phyloP scores from a whole-genome alignment of 805 yeast genomes.

The Tetrapisispora pingtungensis region DNA sequence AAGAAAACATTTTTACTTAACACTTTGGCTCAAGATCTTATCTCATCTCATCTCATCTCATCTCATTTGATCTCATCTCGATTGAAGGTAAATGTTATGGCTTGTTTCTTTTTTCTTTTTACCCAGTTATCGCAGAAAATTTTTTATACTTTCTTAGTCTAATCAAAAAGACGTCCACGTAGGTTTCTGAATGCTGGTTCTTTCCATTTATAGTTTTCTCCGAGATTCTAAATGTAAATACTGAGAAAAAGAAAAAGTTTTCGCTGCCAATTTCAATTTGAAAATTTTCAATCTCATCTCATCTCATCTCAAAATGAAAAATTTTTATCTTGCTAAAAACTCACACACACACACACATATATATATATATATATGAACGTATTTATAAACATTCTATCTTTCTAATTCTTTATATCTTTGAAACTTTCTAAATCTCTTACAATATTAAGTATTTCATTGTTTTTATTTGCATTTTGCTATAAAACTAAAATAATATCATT shows the following conservation, averaged over 20 bases:
- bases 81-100: conserved; percentile 5
- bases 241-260: background rate
- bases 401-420: no score
- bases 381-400: no score
- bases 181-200: background rate
- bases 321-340: background rate
- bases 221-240: background rate
- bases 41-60: conserved; percentile 1
- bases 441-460: no score
- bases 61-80: conserved; percentile 8
- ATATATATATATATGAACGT: no score
- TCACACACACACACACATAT: background rate
- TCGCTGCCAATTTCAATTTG: background rate
- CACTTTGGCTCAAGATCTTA: background rate
- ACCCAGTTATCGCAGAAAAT: no score
- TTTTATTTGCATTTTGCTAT: no score
- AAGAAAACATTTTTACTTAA: no score
- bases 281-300: background rate
- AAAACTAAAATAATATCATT: no score
- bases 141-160: no score
- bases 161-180: background rate
- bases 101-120: background rate
- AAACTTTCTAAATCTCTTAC: no score
- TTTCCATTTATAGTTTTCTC: background rate
- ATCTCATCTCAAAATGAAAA: conserved; percentile 1